Conservation (phyloP, 495 filamentous ascomycete genomes). For the Bathelium albidoporum region DNA sequence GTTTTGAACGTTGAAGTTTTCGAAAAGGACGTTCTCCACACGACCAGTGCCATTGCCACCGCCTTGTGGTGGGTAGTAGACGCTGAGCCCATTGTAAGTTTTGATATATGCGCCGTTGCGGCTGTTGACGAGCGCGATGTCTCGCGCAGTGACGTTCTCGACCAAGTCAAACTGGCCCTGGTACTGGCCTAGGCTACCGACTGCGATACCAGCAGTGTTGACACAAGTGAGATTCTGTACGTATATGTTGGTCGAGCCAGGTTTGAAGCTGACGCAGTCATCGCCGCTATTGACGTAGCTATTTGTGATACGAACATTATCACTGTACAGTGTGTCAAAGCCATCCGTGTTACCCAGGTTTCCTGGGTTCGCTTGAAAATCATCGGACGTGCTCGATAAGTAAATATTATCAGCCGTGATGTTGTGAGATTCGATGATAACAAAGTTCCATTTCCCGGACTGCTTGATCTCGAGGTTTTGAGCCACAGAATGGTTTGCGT, state of each 20-base stretch:
- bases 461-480: conserved; percentile 9
- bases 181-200: not conserved
- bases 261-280: conserved; percentile 2
- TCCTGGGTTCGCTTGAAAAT: conserved; percentile 13
- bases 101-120: not conserved
- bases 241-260: not conserved
- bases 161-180: not conserved
- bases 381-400: conserved; percentile 6
- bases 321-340: conserved; percentile 15
- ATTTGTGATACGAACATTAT: conserved; percentile 6
- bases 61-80: not conserved
- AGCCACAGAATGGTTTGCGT: conserved; percentile 10
- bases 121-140: not conserved
- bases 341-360: conserved; percentile 14
- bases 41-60: not conserved
- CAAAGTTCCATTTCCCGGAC: conserved; percentile 12
- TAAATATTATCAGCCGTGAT: conserved; percentile 7
- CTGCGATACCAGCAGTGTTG: conserved; percentile 1
- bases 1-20: not conserved
- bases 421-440: conserved; percentile 5
- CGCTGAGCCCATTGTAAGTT: not conserved
- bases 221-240: not conserved
- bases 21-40: not conserved
- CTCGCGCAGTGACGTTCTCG: not conserved
- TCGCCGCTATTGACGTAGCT: conserved; percentile 1